These are phyloP conservation scores for Neurospora tetrasperma DNA, from an alignment of 495 filamentous ascomycete species.

Conservation along the genomic window DNA sequence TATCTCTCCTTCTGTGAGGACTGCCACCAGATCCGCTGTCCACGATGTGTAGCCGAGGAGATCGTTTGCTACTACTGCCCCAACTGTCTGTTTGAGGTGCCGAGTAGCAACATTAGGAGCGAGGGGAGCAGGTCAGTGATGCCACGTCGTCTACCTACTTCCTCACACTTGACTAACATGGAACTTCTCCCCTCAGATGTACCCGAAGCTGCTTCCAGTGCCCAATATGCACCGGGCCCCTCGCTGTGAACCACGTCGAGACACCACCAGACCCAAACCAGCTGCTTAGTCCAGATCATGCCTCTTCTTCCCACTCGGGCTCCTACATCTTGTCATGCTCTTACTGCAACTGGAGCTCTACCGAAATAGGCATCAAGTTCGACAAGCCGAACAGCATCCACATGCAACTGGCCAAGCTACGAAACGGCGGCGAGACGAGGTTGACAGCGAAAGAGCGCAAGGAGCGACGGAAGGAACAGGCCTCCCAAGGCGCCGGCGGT, in stretches of 20 bases:
- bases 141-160: not conserved
- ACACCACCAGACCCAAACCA: constrained; percentile 33
- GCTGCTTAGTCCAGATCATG: constrained; percentile 27
- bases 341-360: constrained; percentile 85
- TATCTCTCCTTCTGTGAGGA: constrained; percentile 93
- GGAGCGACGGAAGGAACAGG: constrained; percentile 34
- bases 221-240: constrained; percentile 73
- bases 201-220: constrained; percentile 92
- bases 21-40: constrained; percentile 90
- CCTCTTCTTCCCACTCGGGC: constrained; percentile 29
- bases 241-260: constrained; percentile 60
- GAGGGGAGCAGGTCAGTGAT: constrained; percentile 81
- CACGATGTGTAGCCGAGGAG: constrained; percentile 83
- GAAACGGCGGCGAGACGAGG: constrained; percentile 38
- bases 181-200: constrained; percentile 49
- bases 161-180: not conserved
- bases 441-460: constrained; percentile 31
- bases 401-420: constrained; percentile 57
- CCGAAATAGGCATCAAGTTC: constrained; percentile 83
- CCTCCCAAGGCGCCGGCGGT: constrained; percentile 9
- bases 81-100: constrained; percentile 91
- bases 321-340: constrained; percentile 75
- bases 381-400: constrained; percentile 79
- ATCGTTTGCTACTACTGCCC: constrained; percentile 91
- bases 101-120: constrained; percentile 75